Conservation (phyloP, 768 basidiomycete species). For the Termitomyces sp. region DNA sequence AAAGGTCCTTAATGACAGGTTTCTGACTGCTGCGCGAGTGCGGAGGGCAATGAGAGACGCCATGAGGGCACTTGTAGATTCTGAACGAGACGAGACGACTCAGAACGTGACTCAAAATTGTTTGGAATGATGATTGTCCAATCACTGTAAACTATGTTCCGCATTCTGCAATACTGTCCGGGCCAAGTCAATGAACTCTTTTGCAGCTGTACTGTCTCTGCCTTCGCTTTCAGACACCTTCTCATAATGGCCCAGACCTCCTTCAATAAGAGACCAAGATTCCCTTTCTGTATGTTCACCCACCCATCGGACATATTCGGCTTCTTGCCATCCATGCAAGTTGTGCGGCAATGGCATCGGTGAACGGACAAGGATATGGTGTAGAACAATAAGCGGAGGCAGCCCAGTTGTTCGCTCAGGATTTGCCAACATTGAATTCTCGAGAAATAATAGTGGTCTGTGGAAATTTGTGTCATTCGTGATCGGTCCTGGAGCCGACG, state of each 20-base stretch:
- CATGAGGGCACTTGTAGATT: conserved; percentile 15
- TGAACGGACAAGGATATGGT: conserved; percentile 88
- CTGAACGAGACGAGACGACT: conserved; percentile 1
- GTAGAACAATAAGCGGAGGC: conserved; percentile 84
- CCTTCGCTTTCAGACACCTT: conserved; percentile 58
- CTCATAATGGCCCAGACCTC: conserved; percentile 76
- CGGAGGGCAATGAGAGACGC: conserved; percentile 26
- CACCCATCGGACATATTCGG: conserved; percentile 95
- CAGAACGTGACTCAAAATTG: conserved; percentile 3
- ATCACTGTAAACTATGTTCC: conserved; percentile 18
- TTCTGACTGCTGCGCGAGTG: conserved; percentile 23
- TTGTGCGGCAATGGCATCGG: conserved; percentile 83
- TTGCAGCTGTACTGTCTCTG: conserved; percentile 37
- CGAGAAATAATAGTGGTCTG: conserved; percentile 88
- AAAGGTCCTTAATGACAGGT: conserved; percentile 29
- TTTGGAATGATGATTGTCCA: background rate
- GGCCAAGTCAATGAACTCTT: conserved; percentile 65
- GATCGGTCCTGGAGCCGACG: background rate
- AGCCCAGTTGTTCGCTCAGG: conserved; percentile 67
- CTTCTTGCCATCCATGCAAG: conserved; percentile 90
- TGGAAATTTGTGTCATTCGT: conserved; percentile 1
- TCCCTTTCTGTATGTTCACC: conserved; percentile 86
- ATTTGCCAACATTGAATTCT: conserved; percentile 64
- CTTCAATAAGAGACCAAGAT: conserved; percentile 74
- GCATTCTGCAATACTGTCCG: conserved; percentile 53